phyloP scores from a whole-genome alignment of 2,329 filamentous ascomycete genomes.

The Phaeosphaeria sp. region DNA sequence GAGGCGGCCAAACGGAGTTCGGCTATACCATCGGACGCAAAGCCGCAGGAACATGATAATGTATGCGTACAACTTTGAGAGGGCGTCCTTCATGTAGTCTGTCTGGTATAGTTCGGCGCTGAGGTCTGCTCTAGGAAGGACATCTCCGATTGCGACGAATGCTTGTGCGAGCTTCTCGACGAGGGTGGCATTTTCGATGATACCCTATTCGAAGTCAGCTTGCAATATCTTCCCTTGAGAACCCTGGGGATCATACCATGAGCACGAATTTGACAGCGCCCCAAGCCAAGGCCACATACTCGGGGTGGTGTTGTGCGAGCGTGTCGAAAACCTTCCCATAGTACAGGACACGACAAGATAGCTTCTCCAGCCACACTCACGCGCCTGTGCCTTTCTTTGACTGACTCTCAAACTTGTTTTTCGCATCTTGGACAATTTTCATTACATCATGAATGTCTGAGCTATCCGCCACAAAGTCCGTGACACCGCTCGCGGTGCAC shows the following conservation, averaged over 20 bases:
- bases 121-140: constrained; percentile 11
- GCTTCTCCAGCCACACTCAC: constrained; percentile 3
- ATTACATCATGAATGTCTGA: background rate
- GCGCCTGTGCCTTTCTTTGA: background rate
- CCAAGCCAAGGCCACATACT: constrained; percentile 40
- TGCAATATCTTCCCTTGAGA: background rate
- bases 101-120: constrained; percentile 9
- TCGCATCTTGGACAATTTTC: background rate
- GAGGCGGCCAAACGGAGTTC: constrained; percentile 7
- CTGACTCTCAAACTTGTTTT: background rate
- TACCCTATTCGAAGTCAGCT: constrained; percentile 1
- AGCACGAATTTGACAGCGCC: constrained; percentile 37
- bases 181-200: constrained; percentile 9
- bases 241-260: background rate
- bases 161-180: constrained; percentile 12
- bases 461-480: no score
- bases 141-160: constrained; percentile 11
- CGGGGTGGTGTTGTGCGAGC: constrained; percentile 38
- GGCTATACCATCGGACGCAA: constrained; percentile 14
- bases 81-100: constrained; percentile 7
- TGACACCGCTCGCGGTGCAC: no score
- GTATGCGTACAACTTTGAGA: constrained; percentile 14
- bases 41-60: constrained; percentile 15
- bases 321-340: constrained; percentile 34
- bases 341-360: constrained; percentile 8